These are phyloP conservation scores for Chamaecyparis obtusa DNA, from an alignment of 75 land plant species.

Conservation along the genomic window DNA sequence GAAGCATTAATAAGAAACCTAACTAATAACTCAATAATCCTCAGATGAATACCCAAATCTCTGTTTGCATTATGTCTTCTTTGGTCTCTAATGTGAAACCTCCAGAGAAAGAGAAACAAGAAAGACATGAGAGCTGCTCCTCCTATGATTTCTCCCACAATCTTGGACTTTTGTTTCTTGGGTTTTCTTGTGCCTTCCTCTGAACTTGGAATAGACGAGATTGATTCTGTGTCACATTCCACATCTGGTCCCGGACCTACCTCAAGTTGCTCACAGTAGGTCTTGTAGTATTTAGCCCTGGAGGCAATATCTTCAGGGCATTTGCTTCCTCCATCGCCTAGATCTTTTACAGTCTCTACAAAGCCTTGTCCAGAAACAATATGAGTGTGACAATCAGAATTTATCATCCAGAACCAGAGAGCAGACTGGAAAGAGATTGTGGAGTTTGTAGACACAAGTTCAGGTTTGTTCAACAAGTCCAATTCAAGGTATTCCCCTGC, in stretches of 20 bases:
- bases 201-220: not conserved
- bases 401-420: slow-evolving; percentile 69
- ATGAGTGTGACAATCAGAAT: not conserved
- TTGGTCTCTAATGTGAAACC: not conserved
- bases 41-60: not conserved
- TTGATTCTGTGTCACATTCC: not conserved
- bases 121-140: not conserved
- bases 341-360: not conserved
- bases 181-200: not conserved
- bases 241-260: not conserved
- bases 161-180: not conserved
- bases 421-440: slow-evolving; percentile 57
- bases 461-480: slow-evolving; percentile 45
- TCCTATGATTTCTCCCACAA: not conserved
- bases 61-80: not conserved
- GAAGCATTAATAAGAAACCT: not conserved
- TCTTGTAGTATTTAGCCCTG: not conserved
- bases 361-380: slow-evolving; percentile 9
- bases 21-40: not conserved
- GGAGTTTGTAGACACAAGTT: slow-evolving; percentile 44
- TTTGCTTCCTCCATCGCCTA: not conserved
- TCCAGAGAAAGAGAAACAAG: not conserved
- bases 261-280: not conserved
- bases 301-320: not conserved
- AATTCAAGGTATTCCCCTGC: slow-evolving; percentile 30